Base-by-base conservation (phyloP, 2,329 filamentous ascomycete genomes). In the Fusarium concolor region DNA sequence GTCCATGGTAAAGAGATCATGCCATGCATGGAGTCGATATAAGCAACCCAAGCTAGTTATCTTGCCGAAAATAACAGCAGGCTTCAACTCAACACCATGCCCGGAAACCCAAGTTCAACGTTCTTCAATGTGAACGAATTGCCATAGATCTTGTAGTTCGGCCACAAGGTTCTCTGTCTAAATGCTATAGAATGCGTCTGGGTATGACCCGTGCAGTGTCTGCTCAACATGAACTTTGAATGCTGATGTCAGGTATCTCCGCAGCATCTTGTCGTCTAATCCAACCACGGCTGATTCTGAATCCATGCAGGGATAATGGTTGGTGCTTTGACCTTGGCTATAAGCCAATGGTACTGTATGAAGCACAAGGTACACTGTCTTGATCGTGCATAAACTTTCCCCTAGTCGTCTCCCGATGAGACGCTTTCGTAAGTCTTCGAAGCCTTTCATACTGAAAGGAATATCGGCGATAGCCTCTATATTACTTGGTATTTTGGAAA, bases 31-130 rank as follows among this genome's bases (percentile, higher is more conserved):
- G 22, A 24, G 4, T 24, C 22, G 22, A 6, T 24, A 24, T 24
- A 24, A 24, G 4, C 22, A 24, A 24, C 22, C 22, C 22, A 14
- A 31, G 29, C 4, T 22, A 8, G 14, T 17, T 4, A 7, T 24
- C 15, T 26, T 47, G 24, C 56, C 62, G 17, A 66, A 62, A 15
- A 66, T 47, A 3, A 52, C 26, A 20, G 56, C 56, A 5, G 41
- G 50, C 12, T 52, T 35, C 24, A 62, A 2, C 9, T 39, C 7
- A 12, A 42, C 17, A 3, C 29, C 29, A 10, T 31, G 17, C 8
- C 2, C 2, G 1, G 11, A 2, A 3, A 15, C 11, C 55, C 45
- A 62, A 1, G 6, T 12, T 4, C 10, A 14, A 6, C 33, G 33
- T 10, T 45, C 14, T 24, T 24, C 4, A 1, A 5, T 26, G 7